Evolutionary conservation across 495 filamentous ascomycete species (phyloP), one percentile per base, ranked within the genome.

Genomic region (Daldinia vernicosa): DNA sequence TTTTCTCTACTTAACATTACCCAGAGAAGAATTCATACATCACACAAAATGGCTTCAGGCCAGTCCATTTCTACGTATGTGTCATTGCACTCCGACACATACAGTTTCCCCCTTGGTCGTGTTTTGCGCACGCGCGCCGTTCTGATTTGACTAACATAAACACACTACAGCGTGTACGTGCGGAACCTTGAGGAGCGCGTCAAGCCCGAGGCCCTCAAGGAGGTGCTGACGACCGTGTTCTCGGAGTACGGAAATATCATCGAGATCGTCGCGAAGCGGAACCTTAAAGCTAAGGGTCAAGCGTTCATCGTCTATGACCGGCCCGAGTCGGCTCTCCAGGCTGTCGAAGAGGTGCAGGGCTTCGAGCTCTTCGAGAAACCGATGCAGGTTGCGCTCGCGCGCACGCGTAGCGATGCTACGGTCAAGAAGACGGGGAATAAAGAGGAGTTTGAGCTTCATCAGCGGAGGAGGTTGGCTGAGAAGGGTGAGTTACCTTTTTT

Each of bases 321-420:
- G 57, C 82, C 88, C 27, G 89, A 94, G 47, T 85, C 91, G 0
- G 95, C 94, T 7, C 83, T 87, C 64, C 85, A 88, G 47, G 95
- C 95, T 15, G 92, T 97, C 66, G 90, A 95, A 24, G 93, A 97
- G 65, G 84, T 97, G 70, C 92, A 98, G 74, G 94, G 93, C 15
- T 98, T 99, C 81, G 93, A 96, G 67, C 82, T 99, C 15, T 97
- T 97, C 72, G 93, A 92, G 26, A 97, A 97, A 82, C 90, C 93
- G 2, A 97, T 99, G 93, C 83, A 89, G 24, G 76, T 98, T 51
- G 92, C 92, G 7, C 92, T 92, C 74, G 96, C 95, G 27, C 89
- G 89, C 76, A 94, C 92, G 4, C 85, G 87, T 27, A 97, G 94
- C 76, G 95, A 99, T 83, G 93, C 92, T 14, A 97, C 91, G 0